Evolutionary conservation across 371 early-diverging fungal species (phyloP).

Genomic region (Pancytospora epiphaga): DNA sequence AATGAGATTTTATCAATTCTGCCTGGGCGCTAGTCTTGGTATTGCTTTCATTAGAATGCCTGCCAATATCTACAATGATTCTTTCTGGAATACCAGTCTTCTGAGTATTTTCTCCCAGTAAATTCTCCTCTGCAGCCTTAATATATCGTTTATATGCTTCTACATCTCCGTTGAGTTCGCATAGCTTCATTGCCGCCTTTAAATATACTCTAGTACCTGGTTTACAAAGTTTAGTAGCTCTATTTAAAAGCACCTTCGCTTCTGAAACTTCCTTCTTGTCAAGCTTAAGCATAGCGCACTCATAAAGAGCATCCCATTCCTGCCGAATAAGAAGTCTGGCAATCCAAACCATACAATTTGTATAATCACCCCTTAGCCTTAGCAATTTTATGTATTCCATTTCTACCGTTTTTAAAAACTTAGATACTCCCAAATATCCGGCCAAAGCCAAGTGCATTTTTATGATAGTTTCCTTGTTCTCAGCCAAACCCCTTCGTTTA

Average conservation of each 20-base stretch:
- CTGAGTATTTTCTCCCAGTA: background rate
- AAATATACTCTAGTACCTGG: conserved; percentile 1
- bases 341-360: conserved; percentile 37
- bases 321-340: conserved; percentile 39
- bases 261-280: conserved; percentile 36
- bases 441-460: conserved; percentile 5
- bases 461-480: conserved; percentile 20
- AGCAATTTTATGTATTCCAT: conserved; percentile 34
- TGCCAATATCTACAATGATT: background rate
- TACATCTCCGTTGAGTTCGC: conserved; percentile 29
- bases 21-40: background rate
- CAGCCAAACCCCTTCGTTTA: conserved; percentile 2
- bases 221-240: conserved; percentile 28
- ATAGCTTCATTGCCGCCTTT: conserved; percentile 26
- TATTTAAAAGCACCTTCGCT: conserved; percentile 48
- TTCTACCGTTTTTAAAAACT: conserved; percentile 15
- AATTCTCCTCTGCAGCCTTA: background rate
- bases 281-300: conserved; percentile 41
- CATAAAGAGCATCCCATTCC: conserved; percentile 56
- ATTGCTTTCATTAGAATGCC: background rate
- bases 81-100: background rate
- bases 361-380: conserved; percentile 1
- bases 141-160: conserved; percentile 32
- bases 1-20: background rate
- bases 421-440: background rate